A percentile compares a stretch with the other conserved stretches of the same genome.
These are phyloP conservation scores for Herpetomonas samuelpessoai DNA, from an alignment of 208 protist species.

Conservation along the genomic window DNA sequence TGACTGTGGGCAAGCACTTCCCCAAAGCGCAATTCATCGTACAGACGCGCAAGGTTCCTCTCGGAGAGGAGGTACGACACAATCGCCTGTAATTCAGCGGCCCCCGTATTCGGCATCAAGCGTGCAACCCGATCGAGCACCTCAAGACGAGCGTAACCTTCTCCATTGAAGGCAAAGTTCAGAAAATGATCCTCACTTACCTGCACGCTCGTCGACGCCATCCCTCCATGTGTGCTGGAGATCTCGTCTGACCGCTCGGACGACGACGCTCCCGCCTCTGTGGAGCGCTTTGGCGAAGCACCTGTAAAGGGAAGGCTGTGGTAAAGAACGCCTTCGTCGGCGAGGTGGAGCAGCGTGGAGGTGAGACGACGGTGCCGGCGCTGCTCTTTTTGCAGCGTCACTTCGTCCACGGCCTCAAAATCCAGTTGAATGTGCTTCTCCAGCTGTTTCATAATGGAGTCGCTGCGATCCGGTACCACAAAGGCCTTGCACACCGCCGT, in stretches of 20 bases:
- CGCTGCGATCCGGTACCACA: slow-evolving; percentile 47
- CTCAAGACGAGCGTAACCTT: slow-evolving; percentile 42
- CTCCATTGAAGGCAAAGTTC: slow-evolving; percentile 45
- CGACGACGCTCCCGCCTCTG: not conserved
- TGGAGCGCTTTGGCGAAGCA: no score
- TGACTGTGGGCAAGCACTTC: slow-evolving; percentile 7
- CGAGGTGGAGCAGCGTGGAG: slow-evolving; percentile 54
- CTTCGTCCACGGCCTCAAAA: slow-evolving; percentile 58
- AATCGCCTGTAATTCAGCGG: slow-evolving; percentile 41
- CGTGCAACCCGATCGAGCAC: slow-evolving; percentile 63
- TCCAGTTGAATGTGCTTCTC: slow-evolving; percentile 76
- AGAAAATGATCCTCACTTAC: slow-evolving; percentile 35
- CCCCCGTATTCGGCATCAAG: slow-evolving; percentile 40
- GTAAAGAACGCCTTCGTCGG: slow-evolving; percentile 34
- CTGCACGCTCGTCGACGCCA: not conserved
- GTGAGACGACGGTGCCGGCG: slow-evolving; percentile 54
- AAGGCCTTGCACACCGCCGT: slow-evolving; percentile 50
- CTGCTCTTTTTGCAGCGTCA: slow-evolving; percentile 42
- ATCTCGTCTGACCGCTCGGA: no score
- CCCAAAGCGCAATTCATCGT: slow-evolving; percentile 47
- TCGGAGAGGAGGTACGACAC: slow-evolving; percentile 46
- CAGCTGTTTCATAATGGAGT: slow-evolving; percentile 58
- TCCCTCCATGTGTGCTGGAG: not conserved
- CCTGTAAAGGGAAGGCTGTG: slow-evolving; percentile 38
- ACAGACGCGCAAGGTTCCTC: slow-evolving; percentile 44